Percentiles rank a stretch among this genome's conserved stretches.
Conservation (phyloP, 2,329 filamentous ascomycete species). For the Diplodia seriata region DNA sequence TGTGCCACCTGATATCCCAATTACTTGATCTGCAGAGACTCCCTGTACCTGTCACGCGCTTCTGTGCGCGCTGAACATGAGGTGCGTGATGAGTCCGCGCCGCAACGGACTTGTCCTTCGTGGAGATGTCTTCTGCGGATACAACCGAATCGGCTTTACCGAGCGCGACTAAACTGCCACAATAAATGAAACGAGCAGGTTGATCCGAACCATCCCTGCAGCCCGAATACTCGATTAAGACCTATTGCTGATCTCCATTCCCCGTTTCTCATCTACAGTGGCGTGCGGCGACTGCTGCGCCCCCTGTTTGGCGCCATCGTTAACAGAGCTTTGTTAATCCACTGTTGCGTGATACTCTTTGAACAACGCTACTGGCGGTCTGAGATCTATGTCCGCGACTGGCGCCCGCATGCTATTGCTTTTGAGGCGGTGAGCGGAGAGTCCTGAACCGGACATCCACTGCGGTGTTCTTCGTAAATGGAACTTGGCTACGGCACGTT, state of each 20-base stretch:
- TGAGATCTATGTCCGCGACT: not conserved
- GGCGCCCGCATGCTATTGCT: not conserved
- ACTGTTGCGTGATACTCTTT: not conserved
- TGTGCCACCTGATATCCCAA: not conserved
- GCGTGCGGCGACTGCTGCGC: not conserved
- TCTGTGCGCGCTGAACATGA: not conserved
- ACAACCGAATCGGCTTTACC: not conserved
- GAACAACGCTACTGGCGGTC: too few species aligned
- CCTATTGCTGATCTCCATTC: not conserved
- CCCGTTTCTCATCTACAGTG: not conserved
- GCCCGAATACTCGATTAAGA: not conserved
- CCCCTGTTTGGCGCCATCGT: not conserved
- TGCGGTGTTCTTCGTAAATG: not conserved
- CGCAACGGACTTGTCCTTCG: not conserved
- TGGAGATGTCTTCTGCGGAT: not conserved
- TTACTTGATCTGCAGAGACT: not conserved
- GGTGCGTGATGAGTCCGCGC: not conserved
- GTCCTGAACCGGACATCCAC: not conserved
- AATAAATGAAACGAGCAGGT: not conserved
- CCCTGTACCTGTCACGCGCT: not conserved
- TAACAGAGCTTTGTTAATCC: not conserved
- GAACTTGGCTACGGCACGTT: not conserved
- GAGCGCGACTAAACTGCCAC: not conserved
- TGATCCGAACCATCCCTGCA: constrained; percentile 8
- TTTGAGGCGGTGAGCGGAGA: not conserved